Evolutionary conservation across 345 rosid genomes (phyloP).

Genomic region (Syzygium grande): DNA sequence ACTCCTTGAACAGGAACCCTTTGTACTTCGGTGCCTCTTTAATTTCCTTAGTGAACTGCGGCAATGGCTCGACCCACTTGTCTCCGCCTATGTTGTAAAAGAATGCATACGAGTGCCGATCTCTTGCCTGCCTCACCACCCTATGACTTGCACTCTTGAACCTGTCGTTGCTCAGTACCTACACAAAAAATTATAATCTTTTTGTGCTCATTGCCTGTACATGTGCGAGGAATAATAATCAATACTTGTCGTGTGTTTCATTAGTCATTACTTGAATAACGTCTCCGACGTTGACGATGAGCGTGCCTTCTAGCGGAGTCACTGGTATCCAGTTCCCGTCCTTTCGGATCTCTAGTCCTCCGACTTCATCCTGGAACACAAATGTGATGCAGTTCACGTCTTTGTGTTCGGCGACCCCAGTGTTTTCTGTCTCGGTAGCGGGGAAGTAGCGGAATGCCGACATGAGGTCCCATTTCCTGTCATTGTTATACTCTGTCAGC

Average conservation of each 20-base stretch:
- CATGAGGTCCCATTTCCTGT: constrained; percentile 49
- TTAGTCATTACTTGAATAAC: constrained; percentile 29
- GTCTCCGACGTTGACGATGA: constrained; percentile 36
- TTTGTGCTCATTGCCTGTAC: neutral
- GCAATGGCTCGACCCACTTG: constrained; percentile 50
- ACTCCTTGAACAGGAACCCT: neutral
- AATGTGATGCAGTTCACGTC: constrained; percentile 40
- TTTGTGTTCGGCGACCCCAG: constrained; percentile 31
- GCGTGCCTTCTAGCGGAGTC: constrained; percentile 6
- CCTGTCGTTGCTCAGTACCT: constrained; percentile 50
- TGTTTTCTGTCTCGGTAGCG: constrained; percentile 24
- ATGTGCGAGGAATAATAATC: neutral
- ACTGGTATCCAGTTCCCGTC: constrained; percentile 37
- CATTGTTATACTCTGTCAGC: constrained; percentile 27
- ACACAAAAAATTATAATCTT: neutral
- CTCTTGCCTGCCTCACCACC: constrained; percentile 34
- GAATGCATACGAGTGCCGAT: constrained; percentile 36
- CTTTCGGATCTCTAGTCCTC: constrained; percentile 41
- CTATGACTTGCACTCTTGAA: constrained; percentile 48
- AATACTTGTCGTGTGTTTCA: neutral
- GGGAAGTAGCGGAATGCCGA: constrained; percentile 28
- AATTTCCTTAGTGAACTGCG: constrained; percentile 28
- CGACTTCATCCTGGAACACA: constrained; percentile 41
- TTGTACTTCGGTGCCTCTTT: constrained; percentile 16
- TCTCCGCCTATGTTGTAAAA: constrained; percentile 36